Percentiles rank a stretch among this genome's conserved stretches.
phyloP scores from a whole-genome alignment of 2,329 filamentous ascomycete genomes.

The Fusarium albosuccineum region DNA sequence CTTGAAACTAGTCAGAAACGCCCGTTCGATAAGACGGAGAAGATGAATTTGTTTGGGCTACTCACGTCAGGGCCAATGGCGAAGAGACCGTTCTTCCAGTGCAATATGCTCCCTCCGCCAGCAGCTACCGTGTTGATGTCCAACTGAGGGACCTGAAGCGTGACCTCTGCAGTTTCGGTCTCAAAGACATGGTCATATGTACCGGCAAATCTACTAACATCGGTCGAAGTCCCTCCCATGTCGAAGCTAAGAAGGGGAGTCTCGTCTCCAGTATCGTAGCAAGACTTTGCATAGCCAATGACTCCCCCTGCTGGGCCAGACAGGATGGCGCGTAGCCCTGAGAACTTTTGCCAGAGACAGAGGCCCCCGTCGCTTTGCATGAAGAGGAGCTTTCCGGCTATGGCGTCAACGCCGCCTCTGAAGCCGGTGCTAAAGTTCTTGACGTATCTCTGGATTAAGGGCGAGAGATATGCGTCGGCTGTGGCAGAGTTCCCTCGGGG shows the following conservation, averaged over 20 bases:
- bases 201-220: not conserved
- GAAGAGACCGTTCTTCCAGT: constrained; percentile 89
- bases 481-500: constrained; percentile 56
- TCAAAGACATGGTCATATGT: constrained; percentile 57
- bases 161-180: constrained; percentile 89
- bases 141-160: constrained; percentile 88
- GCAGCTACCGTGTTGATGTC: constrained; percentile 96
- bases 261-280: constrained; percentile 44
- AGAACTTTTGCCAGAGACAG: constrained; percentile 74
- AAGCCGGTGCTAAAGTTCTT: constrained; percentile 88
- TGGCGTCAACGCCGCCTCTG: constrained; percentile 57
- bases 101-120: constrained; percentile 84
- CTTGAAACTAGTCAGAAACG: no score
- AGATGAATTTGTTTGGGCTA: no score
- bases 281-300: constrained; percentile 90
- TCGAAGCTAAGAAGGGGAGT: not conserved
- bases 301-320: constrained; percentile 91
- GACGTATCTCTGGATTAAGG: constrained; percentile 54
- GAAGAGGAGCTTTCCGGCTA: not conserved
- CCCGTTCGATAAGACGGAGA: no score
- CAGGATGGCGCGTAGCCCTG: constrained; percentile 84
- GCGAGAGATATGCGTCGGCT: constrained; percentile 57
- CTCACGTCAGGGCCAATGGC: constrained; percentile 90
- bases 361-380: not conserved
- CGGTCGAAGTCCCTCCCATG: not conserved